Evolutionary conservation across 441 rosid genomes (phyloP).

Genomic region (Adansonia gregorii): DNA sequence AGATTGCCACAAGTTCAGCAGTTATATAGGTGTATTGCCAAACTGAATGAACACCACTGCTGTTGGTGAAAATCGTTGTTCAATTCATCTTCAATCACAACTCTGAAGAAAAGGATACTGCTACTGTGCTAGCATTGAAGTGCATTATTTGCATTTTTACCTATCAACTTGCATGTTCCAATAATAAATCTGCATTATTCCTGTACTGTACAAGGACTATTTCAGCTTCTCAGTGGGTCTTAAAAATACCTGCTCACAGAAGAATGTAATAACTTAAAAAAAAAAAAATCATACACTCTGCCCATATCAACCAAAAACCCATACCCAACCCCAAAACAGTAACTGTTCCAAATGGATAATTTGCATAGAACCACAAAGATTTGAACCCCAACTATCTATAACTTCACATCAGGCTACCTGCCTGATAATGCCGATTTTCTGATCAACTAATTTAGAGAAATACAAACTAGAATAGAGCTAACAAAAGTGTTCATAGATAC

Average conservation of each 20-base stretch:
- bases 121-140: too few relatives aligned
- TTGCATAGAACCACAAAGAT: neutral
- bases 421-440: neutral
- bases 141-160: neutral
- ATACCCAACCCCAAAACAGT: neutral
- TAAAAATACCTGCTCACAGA: neutral
- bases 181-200: neutral
- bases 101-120: neutral
- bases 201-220: neutral
- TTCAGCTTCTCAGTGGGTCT: neutral
- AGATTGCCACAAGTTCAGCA: too few relatives aligned
- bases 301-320: neutral
- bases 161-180: neutral
- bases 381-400: neutral
- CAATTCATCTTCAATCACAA: neutral
- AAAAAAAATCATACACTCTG: neutral
- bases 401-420: neutral
- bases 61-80: neutral
- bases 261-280: neutral
- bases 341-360: neutral
- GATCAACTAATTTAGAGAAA: neutral
- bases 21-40: neutral
- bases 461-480: neutral
- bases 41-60: neutral
- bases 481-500: neutral